Conservation (phyloP, 495 filamentous ascomycete species). For the Neurospora tetrasperma region DNA sequence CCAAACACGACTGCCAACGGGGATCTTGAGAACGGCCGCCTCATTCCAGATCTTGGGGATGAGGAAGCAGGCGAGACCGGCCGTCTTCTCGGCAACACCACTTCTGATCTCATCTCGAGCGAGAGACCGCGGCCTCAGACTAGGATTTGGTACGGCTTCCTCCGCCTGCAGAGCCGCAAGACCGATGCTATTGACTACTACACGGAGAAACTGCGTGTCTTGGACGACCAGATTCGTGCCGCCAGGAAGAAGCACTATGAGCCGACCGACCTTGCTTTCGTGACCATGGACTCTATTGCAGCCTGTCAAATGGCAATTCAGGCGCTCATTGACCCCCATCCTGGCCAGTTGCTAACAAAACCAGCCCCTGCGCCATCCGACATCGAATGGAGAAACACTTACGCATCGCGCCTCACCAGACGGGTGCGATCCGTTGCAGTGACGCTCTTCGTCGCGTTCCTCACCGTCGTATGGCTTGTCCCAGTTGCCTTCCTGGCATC, state of each 20-base stretch:
- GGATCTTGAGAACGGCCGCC: neutral
- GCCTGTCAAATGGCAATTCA: constrained; percentile 90
- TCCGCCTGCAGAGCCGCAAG: constrained; percentile 58
- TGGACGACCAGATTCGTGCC: constrained; percentile 65
- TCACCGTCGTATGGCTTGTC: constrained; percentile 83
- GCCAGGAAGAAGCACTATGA: constrained; percentile 68
- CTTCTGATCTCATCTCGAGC: constrained; percentile 24
- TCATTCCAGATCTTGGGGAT: constrained; percentile 6
- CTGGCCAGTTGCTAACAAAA: constrained; percentile 73
- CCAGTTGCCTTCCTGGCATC: constrained; percentile 74
- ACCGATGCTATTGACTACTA: constrained; percentile 92
- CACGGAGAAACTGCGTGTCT: constrained; percentile 67
- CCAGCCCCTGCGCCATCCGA: constrained; percentile 80
- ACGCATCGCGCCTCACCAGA: constrained; percentile 62
- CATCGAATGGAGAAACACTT: constrained; percentile 89
- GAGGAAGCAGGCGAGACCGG: constrained; percentile 36
- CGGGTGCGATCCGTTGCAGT: constrained; percentile 72
- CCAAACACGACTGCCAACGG: constrained; percentile 6
- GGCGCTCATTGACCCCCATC: constrained; percentile 79
- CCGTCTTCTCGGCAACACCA: constrained; percentile 39
- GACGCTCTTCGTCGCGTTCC: constrained; percentile 65
- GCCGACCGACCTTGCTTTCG: constrained; percentile 78
- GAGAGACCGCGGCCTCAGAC: constrained; percentile 51
- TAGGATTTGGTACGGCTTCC: constrained; percentile 69
- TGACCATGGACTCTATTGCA: constrained; percentile 94